phyloP scores from a whole-genome alignment of 441 rosid genomes.

The Euphorbia schlechtendalii region DNA sequence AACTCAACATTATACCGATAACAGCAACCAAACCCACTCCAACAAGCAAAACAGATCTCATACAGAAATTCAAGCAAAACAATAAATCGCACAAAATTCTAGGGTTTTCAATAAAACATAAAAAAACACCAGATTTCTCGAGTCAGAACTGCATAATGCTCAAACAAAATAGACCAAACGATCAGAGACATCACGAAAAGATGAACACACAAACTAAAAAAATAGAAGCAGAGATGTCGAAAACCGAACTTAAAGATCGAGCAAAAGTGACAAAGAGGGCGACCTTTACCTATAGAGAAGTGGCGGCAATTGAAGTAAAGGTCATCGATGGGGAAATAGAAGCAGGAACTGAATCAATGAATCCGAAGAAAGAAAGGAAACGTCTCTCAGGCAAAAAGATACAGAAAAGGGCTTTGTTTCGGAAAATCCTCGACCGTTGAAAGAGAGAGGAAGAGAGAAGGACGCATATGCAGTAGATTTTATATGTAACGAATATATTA shows the following conservation, averaged over 20 bases:
- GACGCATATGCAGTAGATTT: conserved; percentile 19
- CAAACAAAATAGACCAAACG: conserved; percentile 17
- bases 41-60: conserved; percentile 48
- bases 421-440: conserved; percentile 83
- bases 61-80: conserved; percentile 2
- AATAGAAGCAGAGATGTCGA: conserved; percentile 4
- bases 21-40: conserved; percentile 23
- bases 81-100: conserved; percentile 24
- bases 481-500: conserved; percentile 62
- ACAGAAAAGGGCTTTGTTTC: conserved; percentile 24
- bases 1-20: conserved; percentile 13
- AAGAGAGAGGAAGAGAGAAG: conserved; percentile 34
- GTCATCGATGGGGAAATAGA: conserved; percentile 32
- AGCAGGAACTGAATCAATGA: conserved; percentile 13
- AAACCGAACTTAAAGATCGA: background rate
- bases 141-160: conserved; percentile 26
- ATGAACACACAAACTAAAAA: background rate
- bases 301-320: conserved; percentile 55
- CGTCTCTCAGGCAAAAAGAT: conserved; percentile 19
- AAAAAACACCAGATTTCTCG: background rate
- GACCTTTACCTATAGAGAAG: conserved; percentile 40
- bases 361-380: conserved; percentile 22
- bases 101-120: conserved; percentile 36
- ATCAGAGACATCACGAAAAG: no score
- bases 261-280: conserved; percentile 20